Evolutionary conservation across 805 yeast species (phyloP).

Genomic region (Yamadazyma paraphyllophila): DNA sequence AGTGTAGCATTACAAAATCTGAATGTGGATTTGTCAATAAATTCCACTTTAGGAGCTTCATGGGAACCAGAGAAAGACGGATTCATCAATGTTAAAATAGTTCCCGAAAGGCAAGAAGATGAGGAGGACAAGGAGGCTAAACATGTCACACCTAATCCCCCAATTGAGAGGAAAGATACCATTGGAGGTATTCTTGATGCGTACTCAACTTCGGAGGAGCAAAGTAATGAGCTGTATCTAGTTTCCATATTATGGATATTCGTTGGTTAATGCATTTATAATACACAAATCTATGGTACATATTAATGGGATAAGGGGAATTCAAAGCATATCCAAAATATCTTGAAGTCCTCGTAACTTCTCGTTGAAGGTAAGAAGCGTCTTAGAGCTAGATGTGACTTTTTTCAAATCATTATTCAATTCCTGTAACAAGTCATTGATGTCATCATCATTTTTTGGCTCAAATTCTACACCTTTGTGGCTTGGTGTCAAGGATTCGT

Average conservation of each 20-base stretch:
- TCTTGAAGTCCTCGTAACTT: constrained; percentile 18
- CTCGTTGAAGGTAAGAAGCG: constrained; percentile 17
- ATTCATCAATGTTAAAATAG: constrained; percentile 27
- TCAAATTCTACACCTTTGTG: background rate
- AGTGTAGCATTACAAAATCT: constrained; percentile 20
- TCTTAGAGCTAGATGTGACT: constrained; percentile 3
- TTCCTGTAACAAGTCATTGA: constrained; percentile 4
- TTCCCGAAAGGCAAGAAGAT: constrained; percentile 2
- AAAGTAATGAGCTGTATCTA: background rate
- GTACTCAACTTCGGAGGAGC: constrained; percentile 1
- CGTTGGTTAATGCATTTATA: constrained; percentile 6
- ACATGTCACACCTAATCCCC: background rate
- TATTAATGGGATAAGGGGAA: background rate
- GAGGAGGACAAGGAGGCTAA: background rate
- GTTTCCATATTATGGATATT: constrained; percentile 13
- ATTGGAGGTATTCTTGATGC: constrained; percentile 21
- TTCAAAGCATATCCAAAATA: constrained; percentile 8
- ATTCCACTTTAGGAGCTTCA: constrained; percentile 47
- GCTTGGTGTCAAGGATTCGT: background rate
- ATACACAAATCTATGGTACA: constrained; percentile 2
- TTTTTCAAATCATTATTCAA: constrained; percentile 5
- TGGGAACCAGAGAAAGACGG: constrained; percentile 64
- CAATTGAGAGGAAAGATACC: constrained; percentile 6
- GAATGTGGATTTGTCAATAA: constrained; percentile 22
- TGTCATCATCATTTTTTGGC: constrained; percentile 8